Conservation (phyloP, 768 basidiomycete species). For the Termitomyces sp. region DNA sequence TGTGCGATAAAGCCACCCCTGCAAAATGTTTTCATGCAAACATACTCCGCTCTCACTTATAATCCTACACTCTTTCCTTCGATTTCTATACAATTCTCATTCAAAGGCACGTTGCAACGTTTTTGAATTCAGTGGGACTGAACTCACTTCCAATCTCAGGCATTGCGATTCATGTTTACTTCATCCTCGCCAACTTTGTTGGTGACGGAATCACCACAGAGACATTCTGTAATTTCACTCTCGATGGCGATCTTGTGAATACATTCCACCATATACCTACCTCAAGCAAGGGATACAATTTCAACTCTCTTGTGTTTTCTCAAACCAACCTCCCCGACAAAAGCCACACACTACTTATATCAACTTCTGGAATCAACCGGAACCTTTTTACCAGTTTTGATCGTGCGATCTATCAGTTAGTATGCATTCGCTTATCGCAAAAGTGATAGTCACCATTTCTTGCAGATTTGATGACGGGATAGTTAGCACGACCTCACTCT, state of each 20-base stretch:
- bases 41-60: conserved; percentile 18
- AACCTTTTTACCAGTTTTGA: conserved; percentile 33
- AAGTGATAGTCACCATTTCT: not conserved
- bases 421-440: conserved; percentile 11
- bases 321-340: conserved; percentile 21
- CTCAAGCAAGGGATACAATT: conserved; percentile 18
- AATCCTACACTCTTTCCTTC: not conserved
- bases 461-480: not conserved
- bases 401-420: conserved; percentile 37
- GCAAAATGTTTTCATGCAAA: conserved; percentile 4
- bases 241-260: conserved; percentile 19
- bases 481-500: not conserved
- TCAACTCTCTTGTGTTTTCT: conserved; percentile 26
- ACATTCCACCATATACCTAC: conserved; percentile 22
- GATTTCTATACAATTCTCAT: conserved; percentile 14
- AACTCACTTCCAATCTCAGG: conserved; percentile 14
- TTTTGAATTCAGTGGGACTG: too few species aligned
- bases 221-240: conserved; percentile 24
- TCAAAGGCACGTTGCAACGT: conserved; percentile 4
- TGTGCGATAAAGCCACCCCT: conserved; percentile 12
- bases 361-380: conserved; percentile 21
- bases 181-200: conserved; percentile 28
- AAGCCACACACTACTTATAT: conserved; percentile 25
- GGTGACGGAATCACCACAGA: conserved; percentile 15
- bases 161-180: conserved; percentile 31